Conservation (phyloP, 2,329 filamentous ascomycete species). For the Stagonosporopsis rhizophila region DNA sequence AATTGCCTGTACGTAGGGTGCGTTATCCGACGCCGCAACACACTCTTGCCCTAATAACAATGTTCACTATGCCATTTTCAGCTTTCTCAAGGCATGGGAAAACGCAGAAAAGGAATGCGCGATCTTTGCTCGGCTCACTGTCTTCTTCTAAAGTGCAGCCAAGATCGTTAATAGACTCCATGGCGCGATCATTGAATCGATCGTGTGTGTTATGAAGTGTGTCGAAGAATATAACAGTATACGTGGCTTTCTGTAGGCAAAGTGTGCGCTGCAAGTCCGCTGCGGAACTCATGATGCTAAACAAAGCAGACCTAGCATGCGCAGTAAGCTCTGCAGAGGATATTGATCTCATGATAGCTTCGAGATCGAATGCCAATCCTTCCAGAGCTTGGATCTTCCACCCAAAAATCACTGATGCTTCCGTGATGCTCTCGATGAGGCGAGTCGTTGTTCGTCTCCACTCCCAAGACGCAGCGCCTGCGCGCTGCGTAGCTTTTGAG, state of each 20-base stretch:
- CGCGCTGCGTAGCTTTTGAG: constrained; percentile 26
- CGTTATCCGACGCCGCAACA: constrained; percentile 27
- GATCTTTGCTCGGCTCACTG: constrained; percentile 20
- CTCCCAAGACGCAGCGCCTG: constrained; percentile 29
- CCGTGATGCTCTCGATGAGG: constrained; percentile 28
- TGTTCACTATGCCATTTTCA: constrained; percentile 36
- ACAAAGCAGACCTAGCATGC: constrained; percentile 27
- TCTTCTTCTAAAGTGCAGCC: constrained; percentile 36
- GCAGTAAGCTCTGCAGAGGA: constrained; percentile 30
- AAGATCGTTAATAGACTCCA: constrained; percentile 43
- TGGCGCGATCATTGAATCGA: constrained; percentile 33
- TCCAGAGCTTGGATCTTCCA: not conserved
- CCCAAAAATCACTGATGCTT: not conserved
- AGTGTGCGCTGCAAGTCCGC: constrained; percentile 38
- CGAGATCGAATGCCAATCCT: constrained; percentile 27
- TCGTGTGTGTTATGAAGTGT: constrained; percentile 4
- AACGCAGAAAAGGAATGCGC: constrained; percentile 39
- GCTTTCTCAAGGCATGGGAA: constrained; percentile 44
- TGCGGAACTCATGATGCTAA: constrained; percentile 33
- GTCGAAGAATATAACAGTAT: constrained; percentile 36
- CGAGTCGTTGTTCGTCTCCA: constrained; percentile 44
- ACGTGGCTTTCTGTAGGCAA: constrained; percentile 41
- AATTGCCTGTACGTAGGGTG: not conserved
- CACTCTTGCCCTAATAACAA: constrained; percentile 42
- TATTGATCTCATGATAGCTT: constrained; percentile 32